A percentile compares a stretch with the other conserved stretches of the same genome.
Conservation (phyloP, 768 basidiomycete genomes). For the Podaxis sp. region DNA sequence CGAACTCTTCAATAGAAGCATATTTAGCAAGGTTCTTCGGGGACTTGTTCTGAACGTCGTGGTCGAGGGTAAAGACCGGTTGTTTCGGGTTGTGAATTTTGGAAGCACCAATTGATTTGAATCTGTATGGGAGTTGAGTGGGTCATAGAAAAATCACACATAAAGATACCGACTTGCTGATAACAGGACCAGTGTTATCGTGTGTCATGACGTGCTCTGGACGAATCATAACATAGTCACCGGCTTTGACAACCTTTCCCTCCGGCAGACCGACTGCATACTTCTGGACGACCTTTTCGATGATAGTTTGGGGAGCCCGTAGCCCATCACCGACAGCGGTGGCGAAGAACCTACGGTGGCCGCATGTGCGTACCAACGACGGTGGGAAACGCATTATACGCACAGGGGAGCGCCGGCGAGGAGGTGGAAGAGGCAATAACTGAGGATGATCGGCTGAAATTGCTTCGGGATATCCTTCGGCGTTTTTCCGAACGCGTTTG, state of each 20-base stretch:
- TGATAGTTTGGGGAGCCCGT: conserved; percentile 74
- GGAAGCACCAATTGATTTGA: conserved; percentile 92
- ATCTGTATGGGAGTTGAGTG: conserved; percentile 47
- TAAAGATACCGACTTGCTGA: conserved; percentile 75
- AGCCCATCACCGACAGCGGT: conserved; percentile 22
- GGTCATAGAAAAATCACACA: conserved; percentile 1
- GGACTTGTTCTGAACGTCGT: conserved; percentile 96
- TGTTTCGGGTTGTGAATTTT: conserved; percentile 78
- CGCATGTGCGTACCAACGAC: conserved; percentile 2
- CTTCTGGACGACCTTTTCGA: conserved; percentile 97
- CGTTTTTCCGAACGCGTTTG: neutral
- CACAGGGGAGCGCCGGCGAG: neutral
- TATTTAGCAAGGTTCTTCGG: conserved; percentile 92
- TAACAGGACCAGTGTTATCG: conserved; percentile 98
- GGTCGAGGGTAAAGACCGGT: conserved; percentile 95
- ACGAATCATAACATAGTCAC: conserved; percentile 99
- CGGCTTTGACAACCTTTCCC: conserved; percentile 82
- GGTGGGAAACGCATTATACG: conserved; percentile 6
- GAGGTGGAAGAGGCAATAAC: neutral
- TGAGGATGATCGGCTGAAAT: neutral
- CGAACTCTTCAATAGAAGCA: conserved; percentile 87
- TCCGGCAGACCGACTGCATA: conserved; percentile 89
- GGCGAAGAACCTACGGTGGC: conserved; percentile 25
- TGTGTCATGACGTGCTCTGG: conserved; percentile 99
- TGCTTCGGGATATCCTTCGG: neutral